Evolutionary conservation across 352 stramenopile genomes (phyloP), one percentile per base, ranked within the genome.

Genomic region (Phytophthora ohioensis): DNA sequence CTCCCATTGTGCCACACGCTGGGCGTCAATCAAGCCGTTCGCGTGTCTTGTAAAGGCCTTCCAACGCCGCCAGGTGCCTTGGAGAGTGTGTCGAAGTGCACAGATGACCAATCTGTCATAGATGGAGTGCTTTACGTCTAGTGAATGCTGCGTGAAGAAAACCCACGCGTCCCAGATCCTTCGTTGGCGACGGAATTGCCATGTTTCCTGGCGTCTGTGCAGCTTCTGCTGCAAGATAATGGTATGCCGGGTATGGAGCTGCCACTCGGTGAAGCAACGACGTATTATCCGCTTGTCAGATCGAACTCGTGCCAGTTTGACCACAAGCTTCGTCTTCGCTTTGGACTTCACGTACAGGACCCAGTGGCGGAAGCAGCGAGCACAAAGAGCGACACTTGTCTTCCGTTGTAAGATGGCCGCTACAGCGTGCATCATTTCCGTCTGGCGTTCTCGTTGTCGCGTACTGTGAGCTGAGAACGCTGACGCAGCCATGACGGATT

Each of bases 401-500:
- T 72, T 73, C n/a, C 58, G 57, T 21, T 76, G 54, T 30, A 89
- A 54, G 11, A 75, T 15, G 6, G 79, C 61, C 4, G 71, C 61
- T 13, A 79, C 56, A 31, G 35, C 57, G 10, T 68, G 65, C 36
- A 79, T 60, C 39, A 69, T 35, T 35, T 81, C 58, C n/a, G 52
- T 48, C 17, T 82, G 61, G 32, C 72, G 78, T n/a, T 79, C 73
- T 57, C 69, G 64, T 32, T 73, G 42, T 13, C 83, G 67, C 21
- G 73, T 54, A 21, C 64, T 73, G 39, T 89, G 74, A 0, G 66
- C 64, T 3, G 64, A 76, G 46, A 84, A 49, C 10, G 72, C 49
- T 5, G 49, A 52, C 10, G 68, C 71, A 12, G 73, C 51, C 47
- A 78, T 57, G 57, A 87, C 69, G 5, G 74, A 87, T 53, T 85